These are phyloP conservation scores for Dujonia santamariae DNA, from an alignment of 1,139 yeast genomes.

Conservation along the genomic window DNA sequence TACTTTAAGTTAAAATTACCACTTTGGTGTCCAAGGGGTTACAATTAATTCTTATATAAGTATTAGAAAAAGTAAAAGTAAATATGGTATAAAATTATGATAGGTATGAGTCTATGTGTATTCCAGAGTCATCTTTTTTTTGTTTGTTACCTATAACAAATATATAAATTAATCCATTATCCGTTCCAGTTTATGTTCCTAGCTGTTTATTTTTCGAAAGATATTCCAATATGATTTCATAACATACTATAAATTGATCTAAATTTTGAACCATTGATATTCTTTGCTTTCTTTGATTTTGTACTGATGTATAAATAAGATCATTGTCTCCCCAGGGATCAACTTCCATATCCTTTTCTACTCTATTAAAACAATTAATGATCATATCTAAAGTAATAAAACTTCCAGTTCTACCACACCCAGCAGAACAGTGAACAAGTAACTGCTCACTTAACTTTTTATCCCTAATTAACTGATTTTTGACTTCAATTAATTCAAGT, in stretches of 20 bases:
- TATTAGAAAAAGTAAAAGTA: too few species aligned
- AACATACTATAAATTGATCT: conserved; percentile 43
- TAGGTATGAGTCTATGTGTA: too few species aligned
- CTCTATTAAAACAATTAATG: conserved; percentile 15
- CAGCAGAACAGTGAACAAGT: conserved; percentile 74
- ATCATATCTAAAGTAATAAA: conserved; percentile 53
- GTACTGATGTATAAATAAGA: conserved; percentile 46
- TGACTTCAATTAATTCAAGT: conserved; percentile 49
- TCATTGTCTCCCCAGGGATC: conserved; percentile 35
- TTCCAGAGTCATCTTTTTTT: too few species aligned
- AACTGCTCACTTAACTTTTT: conserved; percentile 20
- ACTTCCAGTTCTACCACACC: conserved; percentile 83
- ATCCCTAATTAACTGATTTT: conserved; percentile 32
- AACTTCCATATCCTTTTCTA: conserved; percentile 11
- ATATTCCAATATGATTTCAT: conserved; percentile 35
- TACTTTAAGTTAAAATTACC: too few species aligned
- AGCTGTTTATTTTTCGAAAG: too few species aligned
- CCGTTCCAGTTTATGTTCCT: too few species aligned
- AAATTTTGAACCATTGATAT: conserved; percentile 47
- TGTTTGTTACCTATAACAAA: too few species aligned
- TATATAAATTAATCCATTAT: too few species aligned
- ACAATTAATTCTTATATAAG: too few species aligned
- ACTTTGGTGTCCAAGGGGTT: too few species aligned
- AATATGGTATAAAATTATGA: too few species aligned
- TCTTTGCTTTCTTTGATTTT: conserved; percentile 41